Evolutionary conservation across 2,329 filamentous ascomycete genomes (phyloP), one percentile per base, ranked within the genome.

Genomic region (Ceratocystis eucalypticola): DNA sequence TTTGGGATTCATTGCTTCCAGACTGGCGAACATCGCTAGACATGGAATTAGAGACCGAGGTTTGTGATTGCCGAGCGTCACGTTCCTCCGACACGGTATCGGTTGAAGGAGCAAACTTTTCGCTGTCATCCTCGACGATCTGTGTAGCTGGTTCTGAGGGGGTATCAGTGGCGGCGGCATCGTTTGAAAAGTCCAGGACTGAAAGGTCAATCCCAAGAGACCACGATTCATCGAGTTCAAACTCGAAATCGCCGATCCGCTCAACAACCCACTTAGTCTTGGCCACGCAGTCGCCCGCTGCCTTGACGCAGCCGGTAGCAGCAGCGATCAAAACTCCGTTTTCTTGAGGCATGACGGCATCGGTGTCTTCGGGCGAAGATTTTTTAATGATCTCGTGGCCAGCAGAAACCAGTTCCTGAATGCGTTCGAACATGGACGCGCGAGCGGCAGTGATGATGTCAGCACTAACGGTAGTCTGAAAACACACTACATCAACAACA

Each of bases 261-360:
- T 96, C 91, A 67, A 99, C 88, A 57, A 95, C 85, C 73, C 84
- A 82, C 71, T 91, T 91, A 10, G 92, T 88, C 76, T 92, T 93
- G 5, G 88, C 87, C 22, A 96, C 88, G 74, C 93, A 96, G 71
- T 96, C 91, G 50, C 93, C 93, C 57, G 92, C 91, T 25, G 90
- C 88, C 70, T 91, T 87, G 30, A 99, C 92, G 73, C 92, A 96
- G 68, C 84, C 86, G 5, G 91, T 96, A 7, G 91, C 91, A 22
- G 91, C 89, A 68, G 83, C 80, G 41, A 94, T 82, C 50, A 96
- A 80, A 33, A 86, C 82, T 70, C 84, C 86, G 70, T 90, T 91
- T 72, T 93, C 87, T 68, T 91, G 85, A 1, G 88, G 88, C 75
- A 91, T 84, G 71, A 96, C 88, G 44, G 95, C 80, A 30, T 93